phyloP scores from a whole-genome alignment of 1,284 basidiomycete species.

The Fomitopsis betulina region DNA sequence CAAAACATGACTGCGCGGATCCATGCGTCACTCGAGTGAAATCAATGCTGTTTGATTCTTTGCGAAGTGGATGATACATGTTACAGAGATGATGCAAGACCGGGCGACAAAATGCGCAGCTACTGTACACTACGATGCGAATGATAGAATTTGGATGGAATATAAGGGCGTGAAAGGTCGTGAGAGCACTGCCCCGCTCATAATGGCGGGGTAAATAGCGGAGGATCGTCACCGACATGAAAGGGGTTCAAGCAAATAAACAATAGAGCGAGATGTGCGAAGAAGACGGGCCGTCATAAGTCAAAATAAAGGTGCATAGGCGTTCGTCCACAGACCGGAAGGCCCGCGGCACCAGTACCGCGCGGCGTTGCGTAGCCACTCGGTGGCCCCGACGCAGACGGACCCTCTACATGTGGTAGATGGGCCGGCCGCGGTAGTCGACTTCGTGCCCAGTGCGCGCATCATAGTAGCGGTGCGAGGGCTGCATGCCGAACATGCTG shows the following conservation, averaged over 20 bases:
- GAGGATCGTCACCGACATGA: not conserved
- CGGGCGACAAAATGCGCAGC: not conserved
- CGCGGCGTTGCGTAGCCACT: not conserved
- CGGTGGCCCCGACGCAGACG: not conserved
- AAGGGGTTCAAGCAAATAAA: not conserved
- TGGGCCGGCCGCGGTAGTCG: constrained; percentile 46
- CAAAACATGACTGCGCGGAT: not conserved
- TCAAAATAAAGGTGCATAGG: not conserved
- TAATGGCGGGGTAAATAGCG: not conserved
- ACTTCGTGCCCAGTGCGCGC: constrained; percentile 45
- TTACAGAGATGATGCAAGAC: not conserved
- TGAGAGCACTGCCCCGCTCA: not conserved
- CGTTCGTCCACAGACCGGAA: not conserved
- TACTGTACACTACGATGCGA: not conserved
- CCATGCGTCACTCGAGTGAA: not conserved
- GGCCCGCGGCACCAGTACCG: constrained; percentile 11
- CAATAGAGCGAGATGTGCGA: not conserved
- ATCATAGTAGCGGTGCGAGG: constrained; percentile 42
- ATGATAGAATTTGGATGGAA: not conserved
- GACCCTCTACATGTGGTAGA: constrained; percentile 40
- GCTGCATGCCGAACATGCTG: constrained; percentile 50
- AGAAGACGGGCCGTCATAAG: not conserved
- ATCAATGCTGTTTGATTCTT: not conserved
- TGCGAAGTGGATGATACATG: not conserved
- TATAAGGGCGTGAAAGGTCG: not conserved